Base-by-base conservation (phyloP, 306 rosid genomes). In the Sesbania bispinosa region DNA sequence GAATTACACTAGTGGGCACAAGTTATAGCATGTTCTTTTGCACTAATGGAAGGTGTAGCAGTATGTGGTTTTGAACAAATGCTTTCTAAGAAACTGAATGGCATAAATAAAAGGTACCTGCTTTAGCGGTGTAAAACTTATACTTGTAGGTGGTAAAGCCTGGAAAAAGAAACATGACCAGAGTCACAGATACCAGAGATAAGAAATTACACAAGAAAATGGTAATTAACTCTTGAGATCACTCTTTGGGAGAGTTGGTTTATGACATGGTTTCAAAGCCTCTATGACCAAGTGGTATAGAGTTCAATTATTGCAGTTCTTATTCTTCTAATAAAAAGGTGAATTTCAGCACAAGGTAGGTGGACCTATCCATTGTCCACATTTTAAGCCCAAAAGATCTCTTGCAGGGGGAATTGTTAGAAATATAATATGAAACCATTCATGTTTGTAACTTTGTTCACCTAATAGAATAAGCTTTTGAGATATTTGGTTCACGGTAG, bases 111-210 rank as follows among this genome's bases (percentile, higher is more conserved):
- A 75, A 21, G 10, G 19, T 79, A 94, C 97, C 98, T 94, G 97
- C 80, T 94, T 87, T 39, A 93, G 81, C 18, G 98, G 98, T 0
- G 76, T 87, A 78, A 93, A 93, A 67, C 70, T 83, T 83, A 93
- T 90, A 58, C 83, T 82, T 20, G 92, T 70, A 68, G 98, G 97
- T 9, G 90, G 86, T 78, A 90, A 83, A 67, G 97, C 97, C 98
- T 93, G 92, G 52, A 85, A 71, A 77, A 42, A 58, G 83, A 74
- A 73, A 80, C 24, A 67, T 11, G 30, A 59, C 7, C 67, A 75
- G 58, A 51, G 78, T 73, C 54, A 74, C 52, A 11, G 47, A 43
- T 41, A 54, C 55, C 20, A 14, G 3, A 20, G 35, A 60, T 5
- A 38, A 75, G 42, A 30, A 32, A 32, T 43, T 33, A 63, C 24